phyloP scores from a whole-genome alignment of 2,329 filamentous ascomycete genomes.

The Boeremia lycopersici region DNA sequence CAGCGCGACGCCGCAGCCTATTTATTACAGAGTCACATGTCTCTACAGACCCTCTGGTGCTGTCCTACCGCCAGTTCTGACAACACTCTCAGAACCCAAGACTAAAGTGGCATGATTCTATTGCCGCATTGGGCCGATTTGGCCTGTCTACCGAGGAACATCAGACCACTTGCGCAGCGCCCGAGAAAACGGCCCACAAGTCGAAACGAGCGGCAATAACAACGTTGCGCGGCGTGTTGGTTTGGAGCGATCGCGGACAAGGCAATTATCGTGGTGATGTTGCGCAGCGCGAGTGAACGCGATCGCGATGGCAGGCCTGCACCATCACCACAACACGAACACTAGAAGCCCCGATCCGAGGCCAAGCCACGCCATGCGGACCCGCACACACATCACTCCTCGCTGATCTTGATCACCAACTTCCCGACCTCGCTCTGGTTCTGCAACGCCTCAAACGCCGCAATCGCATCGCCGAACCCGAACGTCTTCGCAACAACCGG shows the following conservation, averaged over 20 bases:
- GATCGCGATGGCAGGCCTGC: background rate
- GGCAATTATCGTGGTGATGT: background rate
- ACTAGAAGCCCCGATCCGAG: too few species aligned
- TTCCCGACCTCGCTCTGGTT: slow-evolving; percentile 30
- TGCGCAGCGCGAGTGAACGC: background rate
- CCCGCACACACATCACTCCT: background rate
- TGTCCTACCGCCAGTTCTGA: background rate
- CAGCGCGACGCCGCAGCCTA: background rate
- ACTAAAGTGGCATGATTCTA: slow-evolving; percentile 30
- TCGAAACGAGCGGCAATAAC: slow-evolving; percentile 27
- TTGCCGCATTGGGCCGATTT: slow-evolving; percentile 24
- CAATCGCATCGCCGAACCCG: slow-evolving; percentile 20
- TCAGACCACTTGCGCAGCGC: slow-evolving; percentile 21
- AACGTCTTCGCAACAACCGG: slow-evolving; percentile 28
- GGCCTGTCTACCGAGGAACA: slow-evolving; percentile 22
- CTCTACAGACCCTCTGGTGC: background rate
- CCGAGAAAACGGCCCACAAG: slow-evolving; percentile 1
- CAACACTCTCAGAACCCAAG: background rate
- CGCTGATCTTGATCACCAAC: slow-evolving; percentile 16
- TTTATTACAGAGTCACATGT: slow-evolving; percentile 12
- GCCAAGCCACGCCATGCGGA: background rate
- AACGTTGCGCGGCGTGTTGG: background rate
- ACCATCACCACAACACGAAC: too few species aligned
- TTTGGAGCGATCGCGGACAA: background rate
- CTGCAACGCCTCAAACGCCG: slow-evolving; percentile 27